Evolutionary conservation across 805 yeast species (phyloP).

Genomic region (Middelhovenomyces tepae): DNA sequence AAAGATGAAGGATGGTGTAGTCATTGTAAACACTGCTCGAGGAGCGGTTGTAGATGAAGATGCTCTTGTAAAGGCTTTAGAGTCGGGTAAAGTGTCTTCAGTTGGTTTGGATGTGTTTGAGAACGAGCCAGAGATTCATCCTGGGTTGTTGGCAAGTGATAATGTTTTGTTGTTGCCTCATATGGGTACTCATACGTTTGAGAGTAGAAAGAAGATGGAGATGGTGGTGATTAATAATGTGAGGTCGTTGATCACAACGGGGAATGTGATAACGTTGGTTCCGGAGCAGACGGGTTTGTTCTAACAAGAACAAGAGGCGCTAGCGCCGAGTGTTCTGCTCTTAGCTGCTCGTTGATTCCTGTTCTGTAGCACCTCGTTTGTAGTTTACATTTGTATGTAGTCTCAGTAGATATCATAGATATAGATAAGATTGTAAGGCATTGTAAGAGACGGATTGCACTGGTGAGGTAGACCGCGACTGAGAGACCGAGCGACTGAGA

Average conservation of each 20-base stretch:
- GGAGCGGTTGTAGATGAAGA: constrained; percentile 52
- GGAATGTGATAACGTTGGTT: constrained; percentile 66
- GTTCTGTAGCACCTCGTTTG: too few species aligned
- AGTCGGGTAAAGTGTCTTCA: constrained; percentile 41
- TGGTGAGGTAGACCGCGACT: too few species aligned
- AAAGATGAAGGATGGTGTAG: constrained; percentile 46
- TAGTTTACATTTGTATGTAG: background rate
- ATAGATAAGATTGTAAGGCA: too few species aligned
- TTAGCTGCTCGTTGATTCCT: too few species aligned
- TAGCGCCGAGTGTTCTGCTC: background rate
- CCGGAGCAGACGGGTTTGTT: constrained; percentile 46
- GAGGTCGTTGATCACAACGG: constrained; percentile 45
- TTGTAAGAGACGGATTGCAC: too few species aligned
- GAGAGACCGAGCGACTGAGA: too few species aligned
- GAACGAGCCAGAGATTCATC: constrained; percentile 44
- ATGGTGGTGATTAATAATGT: constrained; percentile 66
- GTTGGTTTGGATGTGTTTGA: constrained; percentile 58
- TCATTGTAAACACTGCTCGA: constrained; percentile 50
- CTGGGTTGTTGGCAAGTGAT: constrained; percentile 37
- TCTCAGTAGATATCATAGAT: background rate
- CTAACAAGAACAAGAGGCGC: too few species aligned
- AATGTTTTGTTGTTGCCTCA: constrained; percentile 49
- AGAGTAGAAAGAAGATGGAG: constrained; percentile 64
- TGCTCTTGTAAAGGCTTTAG: constrained; percentile 38
- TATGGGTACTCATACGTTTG: constrained; percentile 35